phyloP scores from a whole-genome alignment of 768 basidiomycete genomes.

The Mycena chlorophos region DNA sequence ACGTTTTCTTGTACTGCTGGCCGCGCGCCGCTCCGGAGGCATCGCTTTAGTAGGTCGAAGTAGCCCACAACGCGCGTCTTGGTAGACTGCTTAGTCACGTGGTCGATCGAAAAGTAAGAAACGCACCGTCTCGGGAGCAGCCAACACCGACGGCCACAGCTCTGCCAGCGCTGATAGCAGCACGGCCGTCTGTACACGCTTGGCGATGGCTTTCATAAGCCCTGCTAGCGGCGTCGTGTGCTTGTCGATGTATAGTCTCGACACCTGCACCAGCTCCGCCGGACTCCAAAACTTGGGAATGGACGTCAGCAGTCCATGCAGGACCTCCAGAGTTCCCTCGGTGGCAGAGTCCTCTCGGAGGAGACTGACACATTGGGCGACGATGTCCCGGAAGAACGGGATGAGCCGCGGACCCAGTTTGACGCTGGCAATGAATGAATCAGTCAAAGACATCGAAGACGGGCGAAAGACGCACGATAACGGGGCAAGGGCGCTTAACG shows the following conservation, averaged over 20 bases:
- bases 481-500: constrained; percentile 56
- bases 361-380: constrained; percentile 53
- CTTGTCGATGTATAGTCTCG: constrained; percentile 56
- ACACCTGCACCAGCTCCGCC: constrained; percentile 55
- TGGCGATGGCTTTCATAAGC: constrained; percentile 66
- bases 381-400: constrained; percentile 75
- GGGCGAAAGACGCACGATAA: constrained; percentile 52
- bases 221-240: constrained; percentile 35
- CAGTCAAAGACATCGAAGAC: constrained; percentile 3
- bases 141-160: constrained; percentile 48
- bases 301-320: constrained; percentile 69
- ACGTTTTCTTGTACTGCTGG: constrained; percentile 64
- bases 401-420: constrained; percentile 87
- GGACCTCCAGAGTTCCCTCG: constrained; percentile 45
- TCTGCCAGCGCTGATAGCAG: constrained; percentile 66
- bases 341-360: constrained; percentile 40
- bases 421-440: constrained; percentile 41
- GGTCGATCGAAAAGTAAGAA: not conserved
- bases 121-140: constrained; percentile 39
- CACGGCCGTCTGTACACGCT: constrained; percentile 64
- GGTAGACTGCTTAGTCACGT: constrained; percentile 23
- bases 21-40: constrained; percentile 64
- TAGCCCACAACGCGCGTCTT: constrained; percentile 47
- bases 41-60: constrained; percentile 67
- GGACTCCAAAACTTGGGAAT: constrained; percentile 83